Base-by-base conservation (phyloP, 176 grass and related monocot species). In the Avena insularis region DNA sequence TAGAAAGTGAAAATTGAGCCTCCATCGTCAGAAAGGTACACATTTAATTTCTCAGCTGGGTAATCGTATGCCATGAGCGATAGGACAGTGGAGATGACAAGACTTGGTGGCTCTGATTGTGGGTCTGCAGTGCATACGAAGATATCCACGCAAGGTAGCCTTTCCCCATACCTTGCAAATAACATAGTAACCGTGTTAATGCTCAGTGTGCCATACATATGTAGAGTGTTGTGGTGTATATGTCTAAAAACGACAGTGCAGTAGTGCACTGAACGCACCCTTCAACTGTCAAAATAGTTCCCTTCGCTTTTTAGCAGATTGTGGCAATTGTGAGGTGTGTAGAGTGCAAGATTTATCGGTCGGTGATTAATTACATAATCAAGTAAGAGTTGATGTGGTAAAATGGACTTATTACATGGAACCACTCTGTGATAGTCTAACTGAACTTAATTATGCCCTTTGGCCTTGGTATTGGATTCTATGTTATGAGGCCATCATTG, bases 1-100 rank as follows among this genome's bases (percentile, higher is more conserved):
- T 98, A 95, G 83, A 93, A 98, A 20, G 91, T 93, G 62, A 98
- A 80, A n/a, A 92, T 33, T 0, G 95, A 97, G 75, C 95, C 89
- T 4, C 83, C 91, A 0, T 98, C 95, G 20, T 97, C 95, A 0
- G 95, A 97, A 9, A 97, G 91, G 79, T 95, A 97, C 10, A 95
- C 79, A 17, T 29, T 93, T 11, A 97, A 40, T 33, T 93, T 95
- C 47, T 91, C 64, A 0, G 87, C 0, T 0, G 92, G 93, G 46
- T 91, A 95, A 38, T 93, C 66, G 77, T 93, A 95, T 0, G 92
- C 92, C 95, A 97, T 97, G 40, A 93, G 27, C 0, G 93, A 95
- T 2, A 97, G 83, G 38, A 93, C 19, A 0, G 95, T 95, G 14
- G 91, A 86, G 23, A 92, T 46, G 38, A 95, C 95, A 33, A 95